Percentiles rank a stretch among this genome's conserved stretches.
Evolutionary conservation across 257 asterid species (phyloP).

Genomic region (Orobanche coerulescens): DNA sequence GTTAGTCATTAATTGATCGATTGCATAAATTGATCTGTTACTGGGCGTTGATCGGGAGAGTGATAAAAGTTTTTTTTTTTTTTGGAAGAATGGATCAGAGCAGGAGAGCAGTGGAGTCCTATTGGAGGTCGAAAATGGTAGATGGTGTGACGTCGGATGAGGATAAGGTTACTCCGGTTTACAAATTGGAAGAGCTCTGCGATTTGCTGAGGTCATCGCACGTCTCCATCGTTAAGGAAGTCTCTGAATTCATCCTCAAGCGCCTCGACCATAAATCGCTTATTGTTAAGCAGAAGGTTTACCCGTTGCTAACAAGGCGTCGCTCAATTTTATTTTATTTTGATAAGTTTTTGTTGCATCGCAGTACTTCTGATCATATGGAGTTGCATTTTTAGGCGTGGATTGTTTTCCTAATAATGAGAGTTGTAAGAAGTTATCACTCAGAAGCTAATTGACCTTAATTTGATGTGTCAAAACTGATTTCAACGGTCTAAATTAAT

Average conservation of each 20-base stretch:
- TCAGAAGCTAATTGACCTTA: background rate
- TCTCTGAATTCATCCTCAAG: slow-evolving; percentile 80
- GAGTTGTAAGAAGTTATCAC: background rate
- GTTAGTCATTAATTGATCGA: slow-evolving; percentile 15
- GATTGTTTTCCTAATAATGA: background rate
- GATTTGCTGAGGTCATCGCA: slow-evolving; percentile 84
- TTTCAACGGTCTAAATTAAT: background rate
- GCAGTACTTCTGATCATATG: background rate
- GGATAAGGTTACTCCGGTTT: slow-evolving; percentile 94
- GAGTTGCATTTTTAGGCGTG: background rate
- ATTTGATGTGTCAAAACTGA: background rate
- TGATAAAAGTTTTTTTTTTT: background rate
- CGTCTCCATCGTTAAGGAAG: slow-evolving; percentile 70
- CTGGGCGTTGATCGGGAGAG: slow-evolving; percentile 21
- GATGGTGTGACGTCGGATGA: slow-evolving; percentile 90
- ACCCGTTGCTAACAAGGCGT: background rate
- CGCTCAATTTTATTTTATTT: background rate
- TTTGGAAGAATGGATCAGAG: slow-evolving; percentile 71
- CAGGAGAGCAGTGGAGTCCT: slow-evolving; percentile 97
- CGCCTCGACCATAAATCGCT: slow-evolving; percentile 96
- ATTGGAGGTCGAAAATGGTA: slow-evolving; percentile 83
- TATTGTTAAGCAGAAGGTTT: slow-evolving; percentile 76
- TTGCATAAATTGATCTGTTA: slow-evolving; percentile 9
- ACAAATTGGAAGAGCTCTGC: slow-evolving; percentile 88
- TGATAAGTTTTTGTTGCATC: background rate